Percentiles rank a stretch among this genome's conserved stretches.
These are phyloP conservation scores for Ceratobasidium sp. DNA, from an alignment of 1,284 basidiomycete species.

Conservation along the genomic window DNA sequence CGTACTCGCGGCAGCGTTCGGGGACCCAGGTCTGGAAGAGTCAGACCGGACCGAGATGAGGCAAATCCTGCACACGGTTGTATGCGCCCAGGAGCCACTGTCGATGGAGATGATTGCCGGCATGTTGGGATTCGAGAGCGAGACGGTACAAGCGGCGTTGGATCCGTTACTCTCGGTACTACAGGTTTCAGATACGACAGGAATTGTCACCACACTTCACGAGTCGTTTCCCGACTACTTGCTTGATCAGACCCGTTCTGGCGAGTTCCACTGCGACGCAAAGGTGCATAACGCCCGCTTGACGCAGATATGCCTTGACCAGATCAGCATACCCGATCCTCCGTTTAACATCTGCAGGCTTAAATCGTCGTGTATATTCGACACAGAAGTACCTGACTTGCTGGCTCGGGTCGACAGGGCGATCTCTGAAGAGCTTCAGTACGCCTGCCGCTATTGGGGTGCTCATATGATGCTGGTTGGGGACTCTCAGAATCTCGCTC, in stretches of 20 bases:
- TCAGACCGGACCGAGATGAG: not conserved
- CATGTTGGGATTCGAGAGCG: not conserved
- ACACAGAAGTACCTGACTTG: not conserved
- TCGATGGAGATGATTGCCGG: not conserved
- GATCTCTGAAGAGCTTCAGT: not conserved
- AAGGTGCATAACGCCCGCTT: not conserved
- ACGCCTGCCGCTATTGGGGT: slow-evolving; percentile 20
- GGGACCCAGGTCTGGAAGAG: not conserved
- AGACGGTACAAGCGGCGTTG: not conserved
- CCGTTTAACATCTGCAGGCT: slow-evolving; percentile 19
- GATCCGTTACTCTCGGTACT: slow-evolving; percentile 6
- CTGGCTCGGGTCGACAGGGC: not conserved
- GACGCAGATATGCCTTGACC: not conserved
- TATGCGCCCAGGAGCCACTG: slow-evolving; percentile 16
- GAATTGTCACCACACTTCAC: not conserved
- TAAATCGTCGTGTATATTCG: not conserved
- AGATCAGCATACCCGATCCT: not conserved
- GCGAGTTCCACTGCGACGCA: not conserved
- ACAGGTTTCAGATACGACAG: not conserved
- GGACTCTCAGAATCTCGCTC: not conserved
- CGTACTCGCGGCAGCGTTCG: not conserved
- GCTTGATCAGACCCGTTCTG: not conserved
- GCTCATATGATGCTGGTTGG: not conserved
- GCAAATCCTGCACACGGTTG: not conserved
- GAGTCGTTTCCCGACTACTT: slow-evolving; percentile 22